Evolutionary conservation across 495 filamentous ascomycete genomes (phyloP), one percentile per base, ranked within the genome.

Genomic region (Hamigera avellanea): DNA sequence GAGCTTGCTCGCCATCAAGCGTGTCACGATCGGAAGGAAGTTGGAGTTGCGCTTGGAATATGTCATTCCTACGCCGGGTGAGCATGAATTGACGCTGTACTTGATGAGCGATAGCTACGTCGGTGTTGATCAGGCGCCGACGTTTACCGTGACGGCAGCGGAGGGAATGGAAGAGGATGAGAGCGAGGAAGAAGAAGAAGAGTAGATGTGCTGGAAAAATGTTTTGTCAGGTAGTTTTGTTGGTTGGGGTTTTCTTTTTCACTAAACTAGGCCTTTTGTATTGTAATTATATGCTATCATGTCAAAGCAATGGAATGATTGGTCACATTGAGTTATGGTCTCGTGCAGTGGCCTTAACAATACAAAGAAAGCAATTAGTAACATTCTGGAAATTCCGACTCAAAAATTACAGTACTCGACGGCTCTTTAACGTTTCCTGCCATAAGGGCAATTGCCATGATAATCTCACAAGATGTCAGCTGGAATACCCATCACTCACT

Each of bases 51-150:
- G 73, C 52, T 64, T 99, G 35, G 88, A 95, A 60, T 94, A 83
- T 63, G 81, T 84, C 6, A 80, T 95, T 39, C 87, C 85, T 17
- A 79, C 77, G 25, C 73, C 82, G 35, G 91, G 91, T 19, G 71
- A 85, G 46, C 83, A 95, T 59, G 78, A 93, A 37, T 61, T 99
- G 52, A 94, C 85, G 50, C 67, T 95, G 37, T 94, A 83, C 59
- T 66, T 96, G 56, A 93, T 99, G 86, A 85, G 91, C 56, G 91
- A 99, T 61, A 93, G 86, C 57, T 99, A 95, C 59, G 75, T 95
- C 13, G 93, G 93, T 6, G 87, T 99, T 29, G 91, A 99, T 65
- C 91, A 96, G 55, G 91, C 91, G 37, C 91, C 88, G 23, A 74
- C 74, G 2, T 95, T 99, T 53, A 78, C 71, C 32, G 79, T 96